phyloP scores from a whole-genome alignment of 2,329 filamentous ascomycete genomes.

The Lecanicillium sp. region DNA sequence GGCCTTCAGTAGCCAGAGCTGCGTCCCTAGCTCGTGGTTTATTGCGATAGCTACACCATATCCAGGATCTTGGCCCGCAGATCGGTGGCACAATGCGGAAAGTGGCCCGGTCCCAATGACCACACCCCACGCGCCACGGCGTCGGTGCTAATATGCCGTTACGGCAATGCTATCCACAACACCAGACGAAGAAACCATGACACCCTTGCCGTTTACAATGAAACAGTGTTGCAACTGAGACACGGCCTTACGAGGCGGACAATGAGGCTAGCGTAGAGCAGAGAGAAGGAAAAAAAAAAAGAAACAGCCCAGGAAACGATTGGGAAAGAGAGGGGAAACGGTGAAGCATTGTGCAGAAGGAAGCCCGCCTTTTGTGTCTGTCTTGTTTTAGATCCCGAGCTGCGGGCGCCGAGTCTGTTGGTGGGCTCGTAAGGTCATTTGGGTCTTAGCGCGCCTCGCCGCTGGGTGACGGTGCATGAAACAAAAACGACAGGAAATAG shows the following conservation, averaged over 20 bases:
- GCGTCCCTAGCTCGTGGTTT: not conserved
- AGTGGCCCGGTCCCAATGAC: too few relatives aligned
- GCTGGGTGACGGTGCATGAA: not conserved
- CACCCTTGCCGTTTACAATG: not conserved
- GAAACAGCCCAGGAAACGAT: too few relatives aligned
- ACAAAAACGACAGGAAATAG: not conserved
- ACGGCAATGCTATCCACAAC: not conserved
- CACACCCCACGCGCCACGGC: not conserved
- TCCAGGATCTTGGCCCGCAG: not conserved
- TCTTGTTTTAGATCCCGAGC: too few relatives aligned
- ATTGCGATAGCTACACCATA: not conserved
- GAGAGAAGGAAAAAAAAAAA: too few relatives aligned
- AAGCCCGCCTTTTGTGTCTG: too few relatives aligned
- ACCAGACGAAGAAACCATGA: not conserved
- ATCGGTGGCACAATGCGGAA: not conserved
- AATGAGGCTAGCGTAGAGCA: too few relatives aligned
- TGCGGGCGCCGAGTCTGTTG: not conserved
- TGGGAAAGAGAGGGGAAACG: too few relatives aligned
- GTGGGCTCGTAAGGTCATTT: not conserved
- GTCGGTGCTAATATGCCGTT: not conserved
- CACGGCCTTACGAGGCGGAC: not conserved
- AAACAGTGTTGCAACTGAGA: too few relatives aligned
- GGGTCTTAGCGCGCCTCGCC: not conserved
- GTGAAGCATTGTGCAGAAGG: too few relatives aligned
- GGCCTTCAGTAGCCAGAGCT: too few relatives aligned